Conservation (phyloP, 148 eudicot genomes). For the Pharnaceum exiguum region DNA sequence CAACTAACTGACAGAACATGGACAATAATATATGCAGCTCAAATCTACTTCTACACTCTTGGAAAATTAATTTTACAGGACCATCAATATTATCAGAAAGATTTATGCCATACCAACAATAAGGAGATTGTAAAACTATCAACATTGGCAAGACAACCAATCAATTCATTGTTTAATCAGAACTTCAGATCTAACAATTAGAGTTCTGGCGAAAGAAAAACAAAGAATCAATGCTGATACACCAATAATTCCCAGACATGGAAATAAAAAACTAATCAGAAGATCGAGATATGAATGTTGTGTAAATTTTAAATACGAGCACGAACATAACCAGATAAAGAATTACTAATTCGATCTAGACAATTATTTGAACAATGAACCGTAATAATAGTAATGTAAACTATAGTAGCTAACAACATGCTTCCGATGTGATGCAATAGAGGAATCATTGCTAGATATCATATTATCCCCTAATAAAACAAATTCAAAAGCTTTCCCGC, state of each 20-base stretch:
- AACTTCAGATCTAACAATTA: background rate
- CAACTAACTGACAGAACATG: background rate
- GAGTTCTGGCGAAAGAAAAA: too few relatives aligned
- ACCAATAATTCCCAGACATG: background rate
- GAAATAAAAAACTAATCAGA: background rate
- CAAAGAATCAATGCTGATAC: too few relatives aligned
- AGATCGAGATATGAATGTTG: constrained; percentile 4
- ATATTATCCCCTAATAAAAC: background rate
- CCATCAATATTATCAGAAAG: background rate
- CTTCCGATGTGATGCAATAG: constrained; percentile 6
- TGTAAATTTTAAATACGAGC: background rate
- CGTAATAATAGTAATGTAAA: constrained; percentile 1
- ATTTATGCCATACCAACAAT: background rate
- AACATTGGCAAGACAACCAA: background rate
- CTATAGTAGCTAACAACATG: background rate
- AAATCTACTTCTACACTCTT: constrained; percentile 1
- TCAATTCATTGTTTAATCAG: background rate
- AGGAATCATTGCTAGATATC: too few relatives aligned
- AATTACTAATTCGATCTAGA: background rate
- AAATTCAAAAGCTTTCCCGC: background rate
- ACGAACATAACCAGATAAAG: background rate
- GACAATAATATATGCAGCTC: background rate
- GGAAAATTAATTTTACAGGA: background rate
- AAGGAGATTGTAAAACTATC: background rate
- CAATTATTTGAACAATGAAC: constrained; percentile 2